Conservation (phyloP, 139 green algal species). For the Chloropicon primus region DNA sequence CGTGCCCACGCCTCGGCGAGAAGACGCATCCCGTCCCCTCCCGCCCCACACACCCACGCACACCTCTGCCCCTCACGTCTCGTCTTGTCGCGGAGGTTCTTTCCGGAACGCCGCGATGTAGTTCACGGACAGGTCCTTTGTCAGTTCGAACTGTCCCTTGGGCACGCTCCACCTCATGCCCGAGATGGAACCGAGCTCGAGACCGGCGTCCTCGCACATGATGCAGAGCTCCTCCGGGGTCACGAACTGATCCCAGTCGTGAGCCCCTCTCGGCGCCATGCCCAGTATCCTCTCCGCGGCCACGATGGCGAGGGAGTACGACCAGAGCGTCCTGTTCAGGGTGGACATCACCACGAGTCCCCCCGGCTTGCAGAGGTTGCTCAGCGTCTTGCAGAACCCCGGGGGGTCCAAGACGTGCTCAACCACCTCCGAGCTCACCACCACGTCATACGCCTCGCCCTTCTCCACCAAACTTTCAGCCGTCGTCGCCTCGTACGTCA, state of each 20-base stretch:
- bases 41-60: no score
- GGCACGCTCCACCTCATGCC: background rate
- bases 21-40: no score
- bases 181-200: background rate
- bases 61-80: no score
- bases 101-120: background rate
- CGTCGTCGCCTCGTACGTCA: conserved; percentile 31
- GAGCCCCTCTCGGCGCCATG: conserved; percentile 52
- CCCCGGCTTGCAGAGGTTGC: conserved; percentile 14
- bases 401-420: conserved; percentile 30
- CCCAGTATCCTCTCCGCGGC: conserved; percentile 63
- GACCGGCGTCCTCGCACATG: conserved; percentile 2
- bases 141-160: background rate
- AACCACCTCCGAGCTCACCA: conserved; percentile 49
- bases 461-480: conserved; percentile 31
- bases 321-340: conserved; percentile 65
- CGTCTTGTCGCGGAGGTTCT: no score
- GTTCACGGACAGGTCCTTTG: background rate
- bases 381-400: conserved; percentile 31
- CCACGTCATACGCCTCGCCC: conserved; percentile 32
- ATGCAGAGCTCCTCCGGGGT: conserved; percentile 44
- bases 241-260: conserved; percentile 80
- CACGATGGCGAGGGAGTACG: conserved; percentile 65
- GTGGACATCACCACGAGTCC: conserved; percentile 65
- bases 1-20: no score